Base-by-base conservation (phyloP, 805 yeast species). In the Saccharomycopsis schoenii region DNA sequence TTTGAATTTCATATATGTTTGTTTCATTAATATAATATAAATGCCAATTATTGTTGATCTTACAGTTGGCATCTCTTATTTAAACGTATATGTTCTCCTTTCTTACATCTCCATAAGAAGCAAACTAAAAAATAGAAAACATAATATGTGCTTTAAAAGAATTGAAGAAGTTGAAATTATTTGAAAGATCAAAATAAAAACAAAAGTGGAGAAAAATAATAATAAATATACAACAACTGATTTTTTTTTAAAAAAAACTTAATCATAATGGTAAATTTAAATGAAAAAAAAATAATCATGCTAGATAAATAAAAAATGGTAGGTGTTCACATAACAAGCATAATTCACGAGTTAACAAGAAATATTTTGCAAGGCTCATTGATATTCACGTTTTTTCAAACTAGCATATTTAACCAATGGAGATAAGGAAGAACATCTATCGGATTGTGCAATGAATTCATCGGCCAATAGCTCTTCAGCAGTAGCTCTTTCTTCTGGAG, bases 371-470 rank as follows among this genome's bases (percentile, higher is more conserved):
- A 14, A 37, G 15, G 15, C 9, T 24, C n/a, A 47, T 47, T 47
- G 52, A 47, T 47, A 47, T 10, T 60, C 62, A 51, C 57, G 55
- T 57, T 85, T 86, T 70, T 87, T 88, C 80, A 81, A 77, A 59
- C 89, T 74, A 0, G 94, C 92, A 36, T 85, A 74, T 69, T 82
- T 85, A 14, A 88, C 96, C 70, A 88, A 76, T 5, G 93, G 94
- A 8, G 89, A 82, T 66, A 88, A 77, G 1, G 85, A 76, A 11
- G 75, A 68, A 40, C 83, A 87, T 47, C 80, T 82, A 66, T 84
- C 89, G 9, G 88, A 83, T 47, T 83, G 80, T 19, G 71, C 64
- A 52, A 87, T 84, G 63, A 89, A 90, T 60, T 79, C 80, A 69
- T 88, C 89, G 25, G 74, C 70, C 58, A 93, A 76, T 65, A 93